phyloP scores from a whole-genome alignment of 257 asterid species.

The Rehmannia glutinosa region DNA sequence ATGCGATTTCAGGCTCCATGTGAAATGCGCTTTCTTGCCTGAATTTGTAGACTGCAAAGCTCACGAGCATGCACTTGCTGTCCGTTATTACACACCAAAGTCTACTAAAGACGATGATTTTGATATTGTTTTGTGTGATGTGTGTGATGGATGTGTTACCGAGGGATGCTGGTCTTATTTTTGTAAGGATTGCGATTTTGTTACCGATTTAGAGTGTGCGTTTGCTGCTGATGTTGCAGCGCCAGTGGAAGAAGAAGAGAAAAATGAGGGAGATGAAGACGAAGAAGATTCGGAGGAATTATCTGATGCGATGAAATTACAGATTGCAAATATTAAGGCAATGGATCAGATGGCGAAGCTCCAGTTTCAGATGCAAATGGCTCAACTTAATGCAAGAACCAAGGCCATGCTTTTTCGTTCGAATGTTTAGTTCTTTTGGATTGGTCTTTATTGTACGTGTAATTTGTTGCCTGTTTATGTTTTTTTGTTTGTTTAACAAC shows the following conservation, averaged over 20 bases:
- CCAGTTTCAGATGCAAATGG: constrained; percentile 11
- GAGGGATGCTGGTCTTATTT: constrained; percentile 32
- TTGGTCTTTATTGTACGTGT: neutral
- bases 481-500: too few species aligned
- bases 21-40: constrained; percentile 38
- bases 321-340: neutral
- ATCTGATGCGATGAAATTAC: neutral
- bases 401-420: neutral
- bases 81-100: constrained; percentile 8
- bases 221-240: constrained; percentile 7
- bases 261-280: neutral
- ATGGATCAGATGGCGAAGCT: neutral
- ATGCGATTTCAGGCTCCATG: constrained; percentile 34
- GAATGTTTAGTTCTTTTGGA: neutral
- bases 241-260: neutral
- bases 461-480: too few species aligned
- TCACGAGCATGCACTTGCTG: constrained; percentile 29
- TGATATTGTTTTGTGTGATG: constrained; percentile 14
- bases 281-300: neutral
- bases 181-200: constrained; percentile 30
- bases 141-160: constrained; percentile 15
- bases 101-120: neutral
- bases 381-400: constrained; percentile 1
- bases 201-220: constrained; percentile 33
- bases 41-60: constrained; percentile 26